These are phyloP conservation scores for Meyerozyma carpophila DNA, from an alignment of 1,139 yeast genomes.

Conservation along the genomic window DNA sequence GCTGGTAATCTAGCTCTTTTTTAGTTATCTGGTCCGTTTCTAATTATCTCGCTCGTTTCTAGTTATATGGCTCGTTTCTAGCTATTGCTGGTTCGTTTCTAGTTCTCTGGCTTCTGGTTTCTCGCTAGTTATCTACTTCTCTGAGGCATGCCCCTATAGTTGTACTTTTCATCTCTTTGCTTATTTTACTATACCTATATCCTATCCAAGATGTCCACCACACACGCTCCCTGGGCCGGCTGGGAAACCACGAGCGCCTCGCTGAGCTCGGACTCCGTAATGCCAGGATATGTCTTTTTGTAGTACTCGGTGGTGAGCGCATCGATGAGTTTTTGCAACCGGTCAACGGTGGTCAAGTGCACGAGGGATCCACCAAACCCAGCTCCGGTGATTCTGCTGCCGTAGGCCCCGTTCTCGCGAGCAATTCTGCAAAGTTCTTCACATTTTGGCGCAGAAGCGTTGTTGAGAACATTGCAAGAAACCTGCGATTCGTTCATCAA, in stretches of 20 bases:
- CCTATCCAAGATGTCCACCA: constrained; percentile 15
- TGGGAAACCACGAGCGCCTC: constrained; percentile 54
- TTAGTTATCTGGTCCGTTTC: no score
- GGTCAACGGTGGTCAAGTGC: constrained; percentile 50
- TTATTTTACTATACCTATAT: no score
- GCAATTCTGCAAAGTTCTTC: constrained; percentile 53
- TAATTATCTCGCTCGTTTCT: no score
- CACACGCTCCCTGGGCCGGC: constrained; percentile 57
- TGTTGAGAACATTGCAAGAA: constrained; percentile 44
- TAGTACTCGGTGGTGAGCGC: constrained; percentile 51
- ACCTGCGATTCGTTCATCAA: constrained; percentile 58
- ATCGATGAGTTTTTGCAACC: constrained; percentile 35
- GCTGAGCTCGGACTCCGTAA: constrained; percentile 37
- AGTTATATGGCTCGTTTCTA: no score
- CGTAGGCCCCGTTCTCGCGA: constrained; percentile 50
- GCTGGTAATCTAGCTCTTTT: no score
- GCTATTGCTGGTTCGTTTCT: no score
- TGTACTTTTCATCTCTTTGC: no score
- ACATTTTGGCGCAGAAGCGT: constrained; percentile 53
- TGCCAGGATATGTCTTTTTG: constrained; percentile 40
- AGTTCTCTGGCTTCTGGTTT: no score
- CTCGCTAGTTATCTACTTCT: no score
- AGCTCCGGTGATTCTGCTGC: constrained; percentile 75
- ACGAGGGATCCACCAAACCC: constrained; percentile 78
- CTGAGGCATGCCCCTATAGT: no score